Evolutionary conservation across 345 rosid genomes (phyloP).

Genomic region (Noccaea caerulescens): DNA sequence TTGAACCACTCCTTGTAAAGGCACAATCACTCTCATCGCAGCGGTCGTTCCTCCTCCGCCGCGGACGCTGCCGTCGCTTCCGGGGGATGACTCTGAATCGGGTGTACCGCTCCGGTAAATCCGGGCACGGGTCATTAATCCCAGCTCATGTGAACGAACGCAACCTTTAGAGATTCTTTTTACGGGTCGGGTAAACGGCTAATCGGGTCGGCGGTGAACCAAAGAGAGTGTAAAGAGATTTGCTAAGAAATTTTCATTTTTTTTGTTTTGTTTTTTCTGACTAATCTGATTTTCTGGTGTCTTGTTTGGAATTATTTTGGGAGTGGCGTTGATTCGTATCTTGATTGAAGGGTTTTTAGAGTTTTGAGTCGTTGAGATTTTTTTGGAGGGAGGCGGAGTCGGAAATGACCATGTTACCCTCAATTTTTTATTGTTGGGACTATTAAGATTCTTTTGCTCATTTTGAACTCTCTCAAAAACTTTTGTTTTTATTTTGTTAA

Average conservation of each 20-base stretch:
- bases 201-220: conserved; percentile 34
- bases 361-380: conserved; percentile 49
- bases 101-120: conserved; percentile 43
- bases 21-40: conserved; percentile 93
- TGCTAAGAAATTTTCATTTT: background rate
- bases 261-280: conserved; percentile 1
- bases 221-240: background rate
- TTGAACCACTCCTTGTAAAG: conserved; percentile 90
- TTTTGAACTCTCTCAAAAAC: too few species aligned
- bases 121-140: conserved; percentile 66
- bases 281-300: too few species aligned
- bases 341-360: too few species aligned
- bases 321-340: too few species aligned
- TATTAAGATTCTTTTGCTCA: too few species aligned
- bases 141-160: conserved; percentile 10
- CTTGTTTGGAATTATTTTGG: too few species aligned
- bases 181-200: conserved; percentile 42
- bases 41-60: conserved; percentile 53
- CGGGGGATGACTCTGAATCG: conserved; percentile 41
- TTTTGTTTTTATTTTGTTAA: too few species aligned
- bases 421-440: background rate
- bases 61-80: too few species aligned
- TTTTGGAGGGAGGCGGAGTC: conserved; percentile 39
- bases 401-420: conserved; percentile 20
- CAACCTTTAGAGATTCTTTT: background rate